Percentiles rank a stretch among this genome's conserved stretches.
Evolutionary conservation across 1,284 basidiomycete genomes (phyloP).

Genomic region (Sanghuangporus sanghuang): DNA sequence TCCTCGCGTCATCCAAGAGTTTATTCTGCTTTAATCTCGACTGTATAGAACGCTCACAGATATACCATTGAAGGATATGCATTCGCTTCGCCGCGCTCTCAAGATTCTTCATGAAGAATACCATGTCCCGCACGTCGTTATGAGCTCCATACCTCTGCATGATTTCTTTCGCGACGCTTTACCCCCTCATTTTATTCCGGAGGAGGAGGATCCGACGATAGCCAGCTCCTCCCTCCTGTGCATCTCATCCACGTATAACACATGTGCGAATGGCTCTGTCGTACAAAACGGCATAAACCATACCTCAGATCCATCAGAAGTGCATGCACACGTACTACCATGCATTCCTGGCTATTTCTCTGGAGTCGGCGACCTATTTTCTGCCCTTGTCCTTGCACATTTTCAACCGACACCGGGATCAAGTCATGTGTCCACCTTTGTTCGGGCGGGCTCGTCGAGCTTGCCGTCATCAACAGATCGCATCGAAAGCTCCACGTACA

Average conservation of each 20-base stretch:
- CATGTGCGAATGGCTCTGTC: slow-evolving; percentile 19
- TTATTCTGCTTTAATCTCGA: neutral
- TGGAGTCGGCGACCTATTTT: slow-evolving; percentile 96
- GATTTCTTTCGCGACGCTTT: slow-evolving; percentile 48
- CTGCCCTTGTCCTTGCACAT: slow-evolving; percentile 85
- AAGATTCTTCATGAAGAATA: slow-evolving; percentile 70
- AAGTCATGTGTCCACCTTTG: neutral
- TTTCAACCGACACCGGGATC: slow-evolving; percentile 38
- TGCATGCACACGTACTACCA: slow-evolving; percentile 73
- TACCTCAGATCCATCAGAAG: slow-evolving; percentile 28
- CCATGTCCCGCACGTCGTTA: slow-evolving; percentile 81
- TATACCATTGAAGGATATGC: slow-evolving; percentile 57
- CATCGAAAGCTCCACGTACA: slow-evolving; percentile 19
- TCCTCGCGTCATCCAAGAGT: neutral
- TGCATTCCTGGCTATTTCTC: slow-evolving; percentile 90
- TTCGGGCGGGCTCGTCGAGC: slow-evolving; percentile 22
- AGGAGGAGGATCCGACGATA: slow-evolving; percentile 18
- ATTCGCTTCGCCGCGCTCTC: slow-evolving; percentile 67
- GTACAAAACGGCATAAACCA: slow-evolving; percentile 11
- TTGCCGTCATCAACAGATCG: slow-evolving; percentile 39
- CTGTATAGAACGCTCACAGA: slow-evolving; percentile 65
- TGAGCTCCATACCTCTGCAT: slow-evolving; percentile 81
- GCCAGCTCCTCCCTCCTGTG: slow-evolving; percentile 59
- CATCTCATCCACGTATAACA: slow-evolving; percentile 54
- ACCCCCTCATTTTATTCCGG: slow-evolving; percentile 37